Conservation (phyloP, 1,284 basidiomycete species). For the Xerocomus nothofagi region DNA sequence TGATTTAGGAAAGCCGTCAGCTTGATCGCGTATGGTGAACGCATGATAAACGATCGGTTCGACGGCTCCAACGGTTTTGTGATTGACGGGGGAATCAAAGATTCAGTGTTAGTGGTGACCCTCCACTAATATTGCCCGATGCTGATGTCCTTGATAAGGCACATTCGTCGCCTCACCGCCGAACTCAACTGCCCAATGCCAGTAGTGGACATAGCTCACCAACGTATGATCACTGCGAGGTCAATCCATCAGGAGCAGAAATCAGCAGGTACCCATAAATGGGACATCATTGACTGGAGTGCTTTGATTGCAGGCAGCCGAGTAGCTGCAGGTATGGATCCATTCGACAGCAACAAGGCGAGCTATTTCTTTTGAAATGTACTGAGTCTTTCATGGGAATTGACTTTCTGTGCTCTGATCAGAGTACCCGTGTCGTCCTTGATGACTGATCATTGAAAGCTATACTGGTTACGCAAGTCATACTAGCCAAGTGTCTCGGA, state of each 20-base stretch:
- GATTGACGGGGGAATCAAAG: constrained; percentile 88
- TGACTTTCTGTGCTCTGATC: background rate
- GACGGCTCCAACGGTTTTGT: constrained; percentile 80
- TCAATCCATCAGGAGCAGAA: constrained; percentile 58
- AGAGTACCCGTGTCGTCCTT: constrained; percentile 23
- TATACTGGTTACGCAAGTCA: background rate
- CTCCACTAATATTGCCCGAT: background rate
- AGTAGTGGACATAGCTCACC: constrained; percentile 72
- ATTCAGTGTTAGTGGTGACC: constrained; percentile 44
- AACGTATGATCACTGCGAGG: constrained; percentile 77
- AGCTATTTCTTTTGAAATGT: background rate
- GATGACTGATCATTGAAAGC: constrained; percentile 14
- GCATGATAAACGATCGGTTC: constrained; percentile 73
- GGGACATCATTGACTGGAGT: constrained; percentile 71
- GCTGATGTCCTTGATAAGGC: constrained; percentile 38
- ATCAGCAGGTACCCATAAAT: constrained; percentile 45
- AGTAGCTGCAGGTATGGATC: constrained; percentile 65
- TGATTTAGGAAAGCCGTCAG: constrained; percentile 31
- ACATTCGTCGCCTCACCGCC: constrained; percentile 60
- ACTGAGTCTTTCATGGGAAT: background rate
- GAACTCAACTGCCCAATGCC: constrained; percentile 81
- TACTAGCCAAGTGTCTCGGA: background rate
- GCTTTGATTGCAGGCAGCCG: constrained; percentile 67
- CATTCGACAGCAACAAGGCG: constrained; percentile 51
- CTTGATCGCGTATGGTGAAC: constrained; percentile 60